Conservation (phyloP, 1,139 yeast species). For the Protomyces lactucae-debilis region DNA sequence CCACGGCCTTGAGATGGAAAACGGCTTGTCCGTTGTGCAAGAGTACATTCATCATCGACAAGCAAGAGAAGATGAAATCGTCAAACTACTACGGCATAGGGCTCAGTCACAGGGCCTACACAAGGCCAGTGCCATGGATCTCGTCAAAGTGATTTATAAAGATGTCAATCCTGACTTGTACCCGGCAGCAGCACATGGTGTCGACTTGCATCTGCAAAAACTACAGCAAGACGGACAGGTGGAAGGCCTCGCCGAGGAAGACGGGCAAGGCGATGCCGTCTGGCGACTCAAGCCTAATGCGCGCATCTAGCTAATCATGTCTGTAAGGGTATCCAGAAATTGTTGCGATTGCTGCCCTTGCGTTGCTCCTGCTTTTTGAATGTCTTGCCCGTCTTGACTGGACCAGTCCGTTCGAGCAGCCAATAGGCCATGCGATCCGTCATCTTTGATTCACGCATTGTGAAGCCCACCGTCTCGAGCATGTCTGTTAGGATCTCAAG, state of each 20-base stretch:
- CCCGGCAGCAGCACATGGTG: slow-evolving; percentile 39
- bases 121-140: slow-evolving; percentile 30
- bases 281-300: neutral
- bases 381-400: neutral
- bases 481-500: slow-evolving; percentile 46
- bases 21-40: slow-evolving; percentile 38
- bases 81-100: slow-evolving; percentile 31
- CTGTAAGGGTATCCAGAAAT: slow-evolving; percentile 19
- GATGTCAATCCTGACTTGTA: slow-evolving; percentile 36
- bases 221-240: slow-evolving; percentile 31
- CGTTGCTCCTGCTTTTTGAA: slow-evolving; percentile 24
- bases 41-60: slow-evolving; percentile 41
- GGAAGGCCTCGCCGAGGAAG: neutral
- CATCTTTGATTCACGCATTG: slow-evolving; percentile 47
- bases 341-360: slow-evolving; percentile 26
- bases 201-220: slow-evolving; percentile 39
- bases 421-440: slow-evolving; percentile 77
- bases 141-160: slow-evolving; percentile 38
- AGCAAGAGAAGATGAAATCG: slow-evolving; percentile 40
- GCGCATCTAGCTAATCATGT: slow-evolving; percentile 2
- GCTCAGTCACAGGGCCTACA: slow-evolving; percentile 14
- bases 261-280: neutral
- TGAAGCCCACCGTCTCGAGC: slow-evolving; percentile 58
- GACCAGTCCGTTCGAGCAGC: slow-evolving; percentile 49
- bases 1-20: slow-evolving; percentile 40